Evolutionary conservation across 177 flowering plant genomes (phyloP).

Genomic region (Vitis hybrid): DNA sequence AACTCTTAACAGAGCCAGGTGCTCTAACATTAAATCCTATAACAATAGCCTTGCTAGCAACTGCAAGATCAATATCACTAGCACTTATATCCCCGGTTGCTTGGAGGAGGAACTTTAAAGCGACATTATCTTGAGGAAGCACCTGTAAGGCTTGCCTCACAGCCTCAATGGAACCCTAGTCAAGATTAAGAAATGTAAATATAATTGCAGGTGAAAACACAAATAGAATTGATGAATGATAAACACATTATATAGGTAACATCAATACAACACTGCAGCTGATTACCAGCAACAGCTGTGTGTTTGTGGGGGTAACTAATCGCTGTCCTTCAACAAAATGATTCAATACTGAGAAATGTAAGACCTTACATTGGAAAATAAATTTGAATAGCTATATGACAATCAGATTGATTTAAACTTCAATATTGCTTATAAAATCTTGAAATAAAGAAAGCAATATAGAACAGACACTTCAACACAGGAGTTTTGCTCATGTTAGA

Average conservation of each 20-base stretch:
- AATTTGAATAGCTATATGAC: no score
- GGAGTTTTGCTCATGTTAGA: no score
- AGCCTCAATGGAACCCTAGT: conserved; percentile 95
- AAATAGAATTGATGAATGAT: neutral
- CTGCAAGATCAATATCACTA: conserved; percentile 93
- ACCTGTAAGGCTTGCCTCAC: conserved; percentile 85
- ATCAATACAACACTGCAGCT: neutral
- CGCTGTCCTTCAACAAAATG: neutral
- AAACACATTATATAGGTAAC: neutral
- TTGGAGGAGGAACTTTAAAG: conserved; percentile 82
- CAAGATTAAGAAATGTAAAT: conserved; percentile 11
- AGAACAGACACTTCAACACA: no score
- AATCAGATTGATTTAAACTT: no score
- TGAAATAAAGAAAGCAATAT: no score
- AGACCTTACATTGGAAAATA: neutral
- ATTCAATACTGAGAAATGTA: neutral
- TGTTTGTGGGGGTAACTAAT: neutral
- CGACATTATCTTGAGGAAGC: conserved; percentile 90
- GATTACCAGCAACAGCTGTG: neutral
- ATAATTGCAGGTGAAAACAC: neutral
- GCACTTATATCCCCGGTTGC: conserved; percentile 84
- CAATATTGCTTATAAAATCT: no score
- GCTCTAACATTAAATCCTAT: conserved; percentile 88
- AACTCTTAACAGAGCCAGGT: conserved; percentile 76
- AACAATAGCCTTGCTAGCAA: conserved; percentile 78